A percentile compares a stretch with the other conserved stretches of the same genome.
phyloP scores from a whole-genome alignment of 768 basidiomycete genomes.

The Sporobolomyces roseus region DNA sequence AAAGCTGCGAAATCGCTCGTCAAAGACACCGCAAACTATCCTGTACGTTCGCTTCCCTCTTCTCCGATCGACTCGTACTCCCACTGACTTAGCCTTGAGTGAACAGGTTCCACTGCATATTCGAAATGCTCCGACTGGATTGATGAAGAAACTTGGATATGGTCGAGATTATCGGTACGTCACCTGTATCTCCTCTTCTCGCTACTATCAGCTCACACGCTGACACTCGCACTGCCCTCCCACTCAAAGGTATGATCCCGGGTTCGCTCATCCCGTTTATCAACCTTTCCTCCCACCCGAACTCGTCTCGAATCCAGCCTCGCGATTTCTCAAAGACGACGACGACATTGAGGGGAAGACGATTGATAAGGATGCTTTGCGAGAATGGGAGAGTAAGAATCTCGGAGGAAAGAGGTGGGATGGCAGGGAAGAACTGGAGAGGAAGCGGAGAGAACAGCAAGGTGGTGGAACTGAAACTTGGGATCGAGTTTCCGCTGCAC shows the following conservation, averaged over 20 bases:
- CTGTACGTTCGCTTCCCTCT: no score
- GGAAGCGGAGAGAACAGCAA: conserved; percentile 9
- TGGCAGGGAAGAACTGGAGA: conserved; percentile 28
- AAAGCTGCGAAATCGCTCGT: conserved; percentile 51
- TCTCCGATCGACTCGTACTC: no score
- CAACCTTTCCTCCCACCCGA: conserved; percentile 62
- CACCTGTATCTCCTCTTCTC: no score
- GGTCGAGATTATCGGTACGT: conserved; percentile 62
- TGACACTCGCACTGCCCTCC: background rate
- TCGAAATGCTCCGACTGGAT: conserved; percentile 69
- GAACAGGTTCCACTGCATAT: conserved; percentile 67
- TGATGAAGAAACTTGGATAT: conserved; percentile 69
- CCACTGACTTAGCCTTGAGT: no score
- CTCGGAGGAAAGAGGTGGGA: conserved; percentile 24
- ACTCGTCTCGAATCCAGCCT: conserved; percentile 48
- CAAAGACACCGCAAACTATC: conserved; percentile 18
- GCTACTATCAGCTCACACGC: background rate
- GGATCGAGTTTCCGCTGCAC: no score
- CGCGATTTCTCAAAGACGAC: conserved; percentile 20
- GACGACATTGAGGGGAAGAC: conserved; percentile 11
- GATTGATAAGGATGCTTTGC: conserved; percentile 58
- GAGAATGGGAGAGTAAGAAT: conserved; percentile 55
- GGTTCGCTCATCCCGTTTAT: conserved; percentile 60
- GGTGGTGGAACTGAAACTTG: background rate
- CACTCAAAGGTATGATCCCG: conserved; percentile 38